These are phyloP conservation scores for Daldinia loculata DNA, from an alignment of 495 filamentous ascomycete species.

Conservation along the genomic window DNA sequence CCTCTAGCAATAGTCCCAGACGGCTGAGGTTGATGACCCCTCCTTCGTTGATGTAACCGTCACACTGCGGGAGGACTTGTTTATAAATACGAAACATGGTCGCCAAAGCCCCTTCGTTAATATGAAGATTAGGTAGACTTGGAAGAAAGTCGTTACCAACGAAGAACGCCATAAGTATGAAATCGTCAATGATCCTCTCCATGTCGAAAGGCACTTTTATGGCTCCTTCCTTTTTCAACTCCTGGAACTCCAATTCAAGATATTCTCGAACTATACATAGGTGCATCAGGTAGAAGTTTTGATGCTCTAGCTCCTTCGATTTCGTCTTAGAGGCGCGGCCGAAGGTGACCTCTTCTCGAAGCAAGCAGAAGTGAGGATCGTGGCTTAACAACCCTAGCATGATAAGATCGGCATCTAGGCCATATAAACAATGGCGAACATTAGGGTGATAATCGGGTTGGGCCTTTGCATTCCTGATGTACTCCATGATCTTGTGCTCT, in stretches of 20 bases:
- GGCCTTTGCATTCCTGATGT: conserved; percentile 94
- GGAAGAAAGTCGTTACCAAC: conserved; percentile 99
- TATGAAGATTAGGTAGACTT: conserved; percentile 94
- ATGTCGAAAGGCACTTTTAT: conserved; percentile 87
- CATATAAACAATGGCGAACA: conserved; percentile 95
- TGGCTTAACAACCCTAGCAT: conserved; percentile 98
- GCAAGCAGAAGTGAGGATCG: conserved; percentile 96
- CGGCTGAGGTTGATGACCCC: conserved; percentile 89
- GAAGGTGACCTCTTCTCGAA: conserved; percentile 98
- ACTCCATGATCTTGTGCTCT: conserved; percentile 99
- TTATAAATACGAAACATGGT: conserved; percentile 99
- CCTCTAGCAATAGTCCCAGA: conserved; percentile 79
- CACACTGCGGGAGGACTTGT: conserved; percentile 81
- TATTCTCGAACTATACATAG: conserved; percentile 97
- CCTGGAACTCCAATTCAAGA: conserved; percentile 95
- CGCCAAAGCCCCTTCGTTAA: conserved; percentile 95
- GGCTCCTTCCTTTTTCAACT: conserved; percentile 78
- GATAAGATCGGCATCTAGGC: conserved; percentile 96
- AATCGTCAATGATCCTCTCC: conserved; percentile 98
- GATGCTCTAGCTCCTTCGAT: conserved; percentile 95
- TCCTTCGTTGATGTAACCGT: conserved; percentile 95
- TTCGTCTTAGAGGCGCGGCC: conserved; percentile 85
- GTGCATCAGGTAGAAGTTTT: conserved; percentile 98
- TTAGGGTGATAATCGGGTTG: conserved; percentile 96
- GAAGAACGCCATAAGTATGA: conserved; percentile 99